phyloP scores from a whole-genome alignment of 2,329 filamentous ascomycete species.

The Xylariaceae sp. region DNA sequence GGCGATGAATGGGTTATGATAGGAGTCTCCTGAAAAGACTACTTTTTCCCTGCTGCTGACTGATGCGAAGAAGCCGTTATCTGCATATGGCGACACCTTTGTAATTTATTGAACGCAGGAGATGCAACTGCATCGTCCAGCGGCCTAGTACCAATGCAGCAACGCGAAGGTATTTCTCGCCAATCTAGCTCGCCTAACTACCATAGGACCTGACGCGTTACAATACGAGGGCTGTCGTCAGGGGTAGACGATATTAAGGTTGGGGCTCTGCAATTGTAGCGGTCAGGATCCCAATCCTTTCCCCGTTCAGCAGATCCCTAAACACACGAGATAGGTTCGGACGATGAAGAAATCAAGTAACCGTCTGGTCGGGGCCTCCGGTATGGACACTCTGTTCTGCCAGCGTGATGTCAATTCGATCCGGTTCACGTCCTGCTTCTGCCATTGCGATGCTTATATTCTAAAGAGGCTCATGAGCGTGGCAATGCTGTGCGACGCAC shows the following conservation, averaged over 20 bases:
- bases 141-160: background rate
- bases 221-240: conserved; percentile 18
- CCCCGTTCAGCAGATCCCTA: conserved; percentile 9
- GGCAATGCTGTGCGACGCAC: background rate
- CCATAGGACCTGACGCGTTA: conserved; percentile 10
- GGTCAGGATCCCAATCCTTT: conserved; percentile 16
- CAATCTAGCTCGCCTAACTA: background rate
- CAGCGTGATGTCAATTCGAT: background rate
- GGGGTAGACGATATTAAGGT: conserved; percentile 18
- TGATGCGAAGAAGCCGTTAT: background rate
- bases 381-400: background rate
- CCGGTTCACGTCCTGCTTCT: background rate
- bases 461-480: background rate
- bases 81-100: background rate
- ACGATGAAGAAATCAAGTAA: background rate
- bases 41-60: background rate
- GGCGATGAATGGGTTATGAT: background rate
- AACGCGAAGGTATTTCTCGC: conserved; percentile 10
- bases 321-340: background rate
- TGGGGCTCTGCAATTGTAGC: conserved; percentile 19
- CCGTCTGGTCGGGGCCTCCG: background rate
- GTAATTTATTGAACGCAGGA: background rate
- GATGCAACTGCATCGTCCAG: background rate
- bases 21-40: background rate
- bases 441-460: background rate